These are phyloP conservation scores for Phaffia rhodozyma DNA, from an alignment of 1,284 basidiomycete species.

Conservation along the genomic window DNA sequence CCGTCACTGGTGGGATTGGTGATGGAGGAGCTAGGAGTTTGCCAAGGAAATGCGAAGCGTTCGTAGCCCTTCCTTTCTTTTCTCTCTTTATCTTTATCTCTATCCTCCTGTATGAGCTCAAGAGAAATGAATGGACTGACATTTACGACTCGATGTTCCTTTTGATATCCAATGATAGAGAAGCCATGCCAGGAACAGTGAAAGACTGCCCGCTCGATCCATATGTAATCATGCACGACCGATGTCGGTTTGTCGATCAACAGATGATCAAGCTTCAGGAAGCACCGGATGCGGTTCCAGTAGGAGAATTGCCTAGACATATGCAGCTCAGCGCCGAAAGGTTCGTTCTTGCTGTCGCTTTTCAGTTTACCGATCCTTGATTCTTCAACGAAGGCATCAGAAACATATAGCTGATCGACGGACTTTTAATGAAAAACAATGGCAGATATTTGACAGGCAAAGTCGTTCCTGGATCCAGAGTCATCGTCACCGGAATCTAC, in stretches of 20 bases:
- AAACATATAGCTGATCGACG: background rate
- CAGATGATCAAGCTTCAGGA: constrained; percentile 97
- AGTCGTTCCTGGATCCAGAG: constrained; percentile 86
- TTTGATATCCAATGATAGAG: constrained; percentile 6
- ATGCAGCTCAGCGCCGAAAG: constrained; percentile 87
- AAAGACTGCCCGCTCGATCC: constrained; percentile 94
- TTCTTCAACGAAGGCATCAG: background rate
- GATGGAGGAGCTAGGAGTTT: constrained; percentile 71
- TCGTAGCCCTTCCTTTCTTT: constrained; percentile 22
- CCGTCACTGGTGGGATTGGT: constrained; percentile 72
- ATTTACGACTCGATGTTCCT: background rate
- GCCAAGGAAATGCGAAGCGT: constrained; percentile 71
- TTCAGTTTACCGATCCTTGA: background rate
- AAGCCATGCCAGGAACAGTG: constrained; percentile 55
- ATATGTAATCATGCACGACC: constrained; percentile 89
- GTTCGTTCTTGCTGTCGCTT: constrained; percentile 21
- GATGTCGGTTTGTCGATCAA: constrained; percentile 88
- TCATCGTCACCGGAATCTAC: constrained; percentile 93
- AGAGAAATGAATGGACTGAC: background rate
- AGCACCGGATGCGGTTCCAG: constrained; percentile 98
- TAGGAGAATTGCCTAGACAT: constrained; percentile 92
- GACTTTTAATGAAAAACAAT: background rate
- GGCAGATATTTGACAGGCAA: constrained; percentile 62
- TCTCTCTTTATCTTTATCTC: background rate
- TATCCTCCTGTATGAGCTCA: background rate